A percentile compares a stretch with the other conserved stretches of the same genome.
These are phyloP conservation scores for Blastobotrys raffinosifermentans DNA, from an alignment of 1,139 yeast genomes.

Conservation along the genomic window DNA sequence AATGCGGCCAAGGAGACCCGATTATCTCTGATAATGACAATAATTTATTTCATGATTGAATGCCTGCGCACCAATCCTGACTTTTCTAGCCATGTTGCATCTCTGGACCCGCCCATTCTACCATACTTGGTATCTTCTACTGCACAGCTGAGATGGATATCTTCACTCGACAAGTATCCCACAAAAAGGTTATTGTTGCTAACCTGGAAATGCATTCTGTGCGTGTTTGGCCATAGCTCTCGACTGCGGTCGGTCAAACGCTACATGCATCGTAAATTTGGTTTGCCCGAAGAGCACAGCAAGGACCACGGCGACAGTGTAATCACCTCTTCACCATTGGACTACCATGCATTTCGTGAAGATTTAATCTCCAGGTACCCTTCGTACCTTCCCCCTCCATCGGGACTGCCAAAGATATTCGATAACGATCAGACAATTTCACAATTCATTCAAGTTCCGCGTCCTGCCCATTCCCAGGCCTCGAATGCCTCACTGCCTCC, in stretches of 20 bases:
- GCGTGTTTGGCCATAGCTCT: conserved; percentile 58
- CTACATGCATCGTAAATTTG: conserved; percentile 42
- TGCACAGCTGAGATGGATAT: conserved; percentile 62
- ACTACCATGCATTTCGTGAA: conserved; percentile 71
- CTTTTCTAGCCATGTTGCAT: conserved; percentile 27
- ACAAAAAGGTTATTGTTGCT: conserved; percentile 46
- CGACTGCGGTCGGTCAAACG: conserved; percentile 44
- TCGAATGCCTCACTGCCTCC: conserved; percentile 52
- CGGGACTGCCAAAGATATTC: conserved; percentile 40
- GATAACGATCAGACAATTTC: conserved; percentile 42
- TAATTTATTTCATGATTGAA: conserved; percentile 46
- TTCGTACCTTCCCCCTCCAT: conserved; percentile 47
- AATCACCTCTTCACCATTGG: conserved; percentile 64
- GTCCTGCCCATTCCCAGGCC: conserved; percentile 51
- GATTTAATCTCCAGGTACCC: conserved; percentile 76
- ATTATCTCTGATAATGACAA: conserved; percentile 44
- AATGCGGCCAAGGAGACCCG: conserved; percentile 21
- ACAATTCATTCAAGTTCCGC: conserved; percentile 47
- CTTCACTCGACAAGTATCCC: conserved; percentile 24
- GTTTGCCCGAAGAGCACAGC: conserved; percentile 33
- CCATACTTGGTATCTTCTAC: conserved; percentile 45
- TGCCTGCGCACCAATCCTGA: conserved; percentile 27
- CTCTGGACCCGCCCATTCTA: conserved; percentile 37
- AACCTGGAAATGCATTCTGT: conserved; percentile 52
- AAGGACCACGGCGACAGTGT: conserved; percentile 23